A percentile compares a stretch with the other conserved stretches of the same genome.
Evolutionary conservation across 805 yeast genomes (phyloP).

Genomic region (Clavispora carvajalis): DNA sequence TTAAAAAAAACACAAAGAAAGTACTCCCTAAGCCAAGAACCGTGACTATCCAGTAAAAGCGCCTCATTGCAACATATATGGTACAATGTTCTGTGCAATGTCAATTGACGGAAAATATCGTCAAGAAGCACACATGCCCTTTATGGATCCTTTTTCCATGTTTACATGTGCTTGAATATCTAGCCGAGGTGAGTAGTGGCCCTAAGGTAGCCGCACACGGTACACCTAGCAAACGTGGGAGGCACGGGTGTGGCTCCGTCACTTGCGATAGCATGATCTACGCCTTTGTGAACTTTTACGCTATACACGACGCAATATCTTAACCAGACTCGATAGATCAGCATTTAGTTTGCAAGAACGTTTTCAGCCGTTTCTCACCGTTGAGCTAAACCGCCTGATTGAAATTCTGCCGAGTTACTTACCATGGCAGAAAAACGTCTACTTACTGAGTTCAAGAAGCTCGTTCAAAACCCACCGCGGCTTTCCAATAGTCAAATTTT

Average conservation of each 20-base stretch:
- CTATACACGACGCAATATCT: too few species aligned
- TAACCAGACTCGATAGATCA: neutral
- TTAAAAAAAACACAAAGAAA: too few species aligned
- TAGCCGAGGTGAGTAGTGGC: neutral
- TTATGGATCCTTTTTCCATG: too few species aligned
- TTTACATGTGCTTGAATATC: neutral
- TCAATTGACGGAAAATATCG: too few species aligned
- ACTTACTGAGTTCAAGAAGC: constrained; percentile 33
- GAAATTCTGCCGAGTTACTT: too few species aligned
- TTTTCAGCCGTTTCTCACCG: neutral
- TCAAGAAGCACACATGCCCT: too few species aligned
- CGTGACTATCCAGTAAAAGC: too few species aligned
- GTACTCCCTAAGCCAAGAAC: too few species aligned
- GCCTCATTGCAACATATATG: too few species aligned
- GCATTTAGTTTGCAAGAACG: neutral
- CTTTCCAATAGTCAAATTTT: constrained; percentile 33
- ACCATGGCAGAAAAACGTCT: constrained; percentile 38
- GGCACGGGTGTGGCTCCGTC: neutral
- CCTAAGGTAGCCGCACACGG: too few species aligned
- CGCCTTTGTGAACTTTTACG: too few species aligned
- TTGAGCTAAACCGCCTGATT: neutral
- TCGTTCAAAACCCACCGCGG: constrained; percentile 23
- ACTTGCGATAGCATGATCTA: neutral
- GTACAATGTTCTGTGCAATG: too few species aligned
- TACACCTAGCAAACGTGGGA: neutral